Evolutionary conservation across 75 land plant species (phyloP).

Genomic region (Chamaecyparis obtusa): DNA sequence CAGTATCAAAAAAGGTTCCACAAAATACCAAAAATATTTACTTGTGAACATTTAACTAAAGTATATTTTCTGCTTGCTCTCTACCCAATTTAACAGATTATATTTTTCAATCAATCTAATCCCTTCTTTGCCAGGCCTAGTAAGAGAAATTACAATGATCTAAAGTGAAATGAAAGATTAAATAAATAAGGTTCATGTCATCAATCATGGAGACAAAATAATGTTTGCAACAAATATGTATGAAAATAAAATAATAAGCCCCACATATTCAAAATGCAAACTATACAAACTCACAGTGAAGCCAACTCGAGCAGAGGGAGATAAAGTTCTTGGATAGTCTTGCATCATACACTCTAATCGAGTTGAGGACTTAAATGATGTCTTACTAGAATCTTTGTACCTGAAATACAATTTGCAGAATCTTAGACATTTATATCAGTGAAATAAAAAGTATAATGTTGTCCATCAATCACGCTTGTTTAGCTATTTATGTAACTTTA

Average conservation of each 20-base stretch:
- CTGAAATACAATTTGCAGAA: constrained; percentile 33
- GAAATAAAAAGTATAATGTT: not conserved
- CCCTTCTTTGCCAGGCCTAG: not conserved
- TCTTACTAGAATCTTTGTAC: constrained; percentile 85
- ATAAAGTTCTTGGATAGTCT: constrained; percentile 90
- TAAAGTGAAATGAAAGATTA: not conserved
- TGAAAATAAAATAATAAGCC: not conserved
- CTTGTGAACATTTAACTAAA: not conserved
- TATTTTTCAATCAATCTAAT: not conserved
- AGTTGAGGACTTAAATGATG: constrained; percentile 93
- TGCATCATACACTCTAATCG: constrained; percentile 99
- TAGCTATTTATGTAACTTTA: not conserved
- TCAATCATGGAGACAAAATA: not conserved
- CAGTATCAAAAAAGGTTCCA: not conserved
- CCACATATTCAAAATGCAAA: not conserved
- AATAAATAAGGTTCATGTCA: not conserved
- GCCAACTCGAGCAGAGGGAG: constrained; percentile 88
- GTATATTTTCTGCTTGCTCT: not conserved
- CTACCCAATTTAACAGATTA: not conserved
- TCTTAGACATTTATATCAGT: not conserved
- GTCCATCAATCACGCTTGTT: not conserved
- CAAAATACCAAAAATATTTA: not conserved
- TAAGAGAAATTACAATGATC: not conserved
- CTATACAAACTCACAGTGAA: constrained; percentile 71
- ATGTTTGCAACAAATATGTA: not conserved